Conservation (phyloP, 371 early-diverging fungal species). For the Mortierella sp. region DNA sequence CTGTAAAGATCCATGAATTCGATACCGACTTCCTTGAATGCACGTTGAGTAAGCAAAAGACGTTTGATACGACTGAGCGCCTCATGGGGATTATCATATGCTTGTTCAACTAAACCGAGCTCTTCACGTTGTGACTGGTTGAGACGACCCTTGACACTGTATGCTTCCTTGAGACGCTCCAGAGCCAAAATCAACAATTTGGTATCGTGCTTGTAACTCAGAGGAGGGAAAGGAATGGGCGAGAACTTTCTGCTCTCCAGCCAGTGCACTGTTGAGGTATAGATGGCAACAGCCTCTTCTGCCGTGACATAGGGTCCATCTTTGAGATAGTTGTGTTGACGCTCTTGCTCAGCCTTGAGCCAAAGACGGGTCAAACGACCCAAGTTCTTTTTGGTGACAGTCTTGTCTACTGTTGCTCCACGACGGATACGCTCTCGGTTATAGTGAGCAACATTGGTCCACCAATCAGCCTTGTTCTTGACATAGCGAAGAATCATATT, state of each 20-base stretch:
- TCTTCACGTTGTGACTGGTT: constrained; percentile 98
- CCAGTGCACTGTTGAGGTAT: constrained; percentile 98
- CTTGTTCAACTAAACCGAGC: constrained; percentile 96
- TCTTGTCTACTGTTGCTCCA: constrained; percentile 99
- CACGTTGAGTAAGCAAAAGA: constrained; percentile 95
- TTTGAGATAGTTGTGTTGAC: constrained; percentile 98
- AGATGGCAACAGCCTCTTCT: constrained; percentile 98
- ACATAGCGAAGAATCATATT: constrained; percentile 99
- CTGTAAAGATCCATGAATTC: constrained; percentile 98
- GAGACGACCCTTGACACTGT: constrained; percentile 95
- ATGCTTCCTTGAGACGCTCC: constrained; percentile 96
- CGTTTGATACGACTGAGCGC: constrained; percentile 96
- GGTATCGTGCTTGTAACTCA: constrained; percentile 99
- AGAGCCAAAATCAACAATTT: constrained; percentile 96
- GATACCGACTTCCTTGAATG: constrained; percentile 99
- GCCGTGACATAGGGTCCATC: constrained; percentile 98
- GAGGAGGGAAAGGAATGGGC: constrained; percentile 99
- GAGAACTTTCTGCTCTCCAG: constrained; percentile 97
- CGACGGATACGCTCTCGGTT: constrained; percentile 98
- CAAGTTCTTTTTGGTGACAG: constrained; percentile 97
- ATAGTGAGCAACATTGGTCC: constrained; percentile 98
- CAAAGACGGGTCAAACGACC: constrained; percentile 98
- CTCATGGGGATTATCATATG: constrained; percentile 98
- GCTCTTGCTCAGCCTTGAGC: constrained; percentile 99
- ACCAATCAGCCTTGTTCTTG: constrained; percentile 99